Evolutionary conservation across 257 asterid species (phyloP).

Genomic region (Gynochthodes officinalis): DNA sequence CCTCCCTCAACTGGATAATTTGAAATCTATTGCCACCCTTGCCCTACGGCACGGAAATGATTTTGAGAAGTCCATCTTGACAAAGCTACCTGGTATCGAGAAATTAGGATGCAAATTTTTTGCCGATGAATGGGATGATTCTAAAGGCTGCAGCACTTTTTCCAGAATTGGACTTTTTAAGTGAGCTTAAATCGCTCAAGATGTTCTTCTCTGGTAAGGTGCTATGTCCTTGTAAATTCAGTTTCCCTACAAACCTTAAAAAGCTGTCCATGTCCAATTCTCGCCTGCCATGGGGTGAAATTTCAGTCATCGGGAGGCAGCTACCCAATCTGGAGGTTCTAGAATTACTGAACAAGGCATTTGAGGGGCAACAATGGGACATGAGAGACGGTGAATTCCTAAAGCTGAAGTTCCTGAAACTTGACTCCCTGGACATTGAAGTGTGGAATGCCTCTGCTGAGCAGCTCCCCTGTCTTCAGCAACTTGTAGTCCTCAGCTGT

Average conservation of each 20-base stretch:
- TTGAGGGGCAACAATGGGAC: too few relatives aligned
- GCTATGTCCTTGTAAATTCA: background rate
- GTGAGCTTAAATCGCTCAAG: background rate
- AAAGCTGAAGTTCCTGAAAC: too few relatives aligned
- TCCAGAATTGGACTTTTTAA: background rate
- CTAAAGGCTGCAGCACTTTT: background rate
- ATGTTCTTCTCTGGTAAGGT: background rate
- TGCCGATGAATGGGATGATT: background rate
- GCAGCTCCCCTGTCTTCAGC: too few relatives aligned
- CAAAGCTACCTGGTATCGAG: background rate
- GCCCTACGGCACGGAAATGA: background rate
- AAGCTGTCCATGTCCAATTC: background rate
- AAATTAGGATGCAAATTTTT: background rate
- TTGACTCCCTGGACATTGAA: too few relatives aligned
- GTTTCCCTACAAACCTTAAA: too few relatives aligned
- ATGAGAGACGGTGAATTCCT: too few relatives aligned
- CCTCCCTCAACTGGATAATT: background rate
- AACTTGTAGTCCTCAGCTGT: too few relatives aligned
- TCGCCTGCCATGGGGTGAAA: background rate
- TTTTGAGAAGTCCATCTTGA: background rate
- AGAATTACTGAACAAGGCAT: too few relatives aligned
- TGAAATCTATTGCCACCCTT: background rate
- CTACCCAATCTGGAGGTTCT: conserved; percentile 4
- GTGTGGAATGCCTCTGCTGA: too few relatives aligned
- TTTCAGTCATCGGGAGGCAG: background rate